Evolutionary conservation across 1,284 basidiomycete genomes (phyloP).

Genomic region (Cutaneotrichosporon sp.): DNA sequence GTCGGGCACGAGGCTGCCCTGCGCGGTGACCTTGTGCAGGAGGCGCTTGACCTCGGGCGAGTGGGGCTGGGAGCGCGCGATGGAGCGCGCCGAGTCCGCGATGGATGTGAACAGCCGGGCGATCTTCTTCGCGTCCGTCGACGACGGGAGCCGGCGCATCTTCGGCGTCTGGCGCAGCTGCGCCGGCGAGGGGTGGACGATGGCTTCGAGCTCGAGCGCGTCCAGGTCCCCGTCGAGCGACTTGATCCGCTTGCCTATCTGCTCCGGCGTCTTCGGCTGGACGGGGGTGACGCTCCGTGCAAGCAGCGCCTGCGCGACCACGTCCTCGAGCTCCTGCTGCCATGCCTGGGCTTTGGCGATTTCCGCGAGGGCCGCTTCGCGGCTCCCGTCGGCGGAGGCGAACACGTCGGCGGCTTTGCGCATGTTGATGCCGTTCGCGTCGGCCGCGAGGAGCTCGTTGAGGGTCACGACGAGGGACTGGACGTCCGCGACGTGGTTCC

Average conservation of each 20-base stretch:
- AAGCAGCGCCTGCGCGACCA: background rate
- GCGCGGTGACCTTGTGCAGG: slow-evolving; percentile 10
- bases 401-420: slow-evolving; percentile 13
- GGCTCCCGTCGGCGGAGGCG: slow-evolving; percentile 10
- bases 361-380: slow-evolving; percentile 9
- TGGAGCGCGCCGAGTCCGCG: slow-evolving; percentile 16
- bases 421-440: slow-evolving; percentile 4
- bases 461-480: slow-evolving; percentile 6
- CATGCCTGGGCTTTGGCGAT: slow-evolving; percentile 8
- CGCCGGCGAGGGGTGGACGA: slow-evolving; percentile 11
- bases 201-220: slow-evolving; percentile 19
- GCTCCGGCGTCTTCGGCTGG: background rate
- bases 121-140: slow-evolving; percentile 6
- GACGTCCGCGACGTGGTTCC: slow-evolving; percentile 1
- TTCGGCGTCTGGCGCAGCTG: slow-evolving; percentile 9
- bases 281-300: background rate
- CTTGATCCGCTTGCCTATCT: background rate
- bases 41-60: slow-evolving; percentile 5
- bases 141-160: slow-evolving; percentile 20
- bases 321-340: slow-evolving; percentile 6
- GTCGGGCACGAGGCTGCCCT: slow-evolving; percentile 9
- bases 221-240: slow-evolving; percentile 25
- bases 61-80: slow-evolving; percentile 1
- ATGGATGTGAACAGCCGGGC: slow-evolving; percentile 17
- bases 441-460: slow-evolving; percentile 8